A percentile compares a stretch with the other conserved stretches of the same genome.
Evolutionary conservation across 495 filamentous ascomycete genomes (phyloP).

Genomic region (Lophiotrema nucula): DNA sequence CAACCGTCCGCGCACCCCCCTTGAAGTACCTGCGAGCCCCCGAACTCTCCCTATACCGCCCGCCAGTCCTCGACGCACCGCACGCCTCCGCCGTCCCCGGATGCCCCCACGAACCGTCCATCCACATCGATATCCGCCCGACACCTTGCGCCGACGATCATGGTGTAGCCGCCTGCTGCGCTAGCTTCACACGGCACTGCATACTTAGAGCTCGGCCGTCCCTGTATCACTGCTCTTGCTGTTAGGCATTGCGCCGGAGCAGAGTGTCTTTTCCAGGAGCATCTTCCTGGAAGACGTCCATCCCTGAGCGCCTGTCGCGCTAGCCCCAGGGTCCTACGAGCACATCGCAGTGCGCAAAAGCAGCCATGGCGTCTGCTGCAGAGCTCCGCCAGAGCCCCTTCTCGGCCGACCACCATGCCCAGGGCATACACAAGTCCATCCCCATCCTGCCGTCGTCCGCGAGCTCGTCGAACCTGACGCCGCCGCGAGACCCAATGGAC

Average conservation of each 20-base stretch:
- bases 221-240: background rate
- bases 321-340: background rate
- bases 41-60: background rate
- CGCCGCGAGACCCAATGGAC: conserved; percentile 41
- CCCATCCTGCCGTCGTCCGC: conserved; percentile 42
- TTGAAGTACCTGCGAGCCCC: background rate
- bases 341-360: background rate
- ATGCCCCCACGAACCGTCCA: background rate
- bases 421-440: conserved; percentile 37
- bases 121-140: conserved; percentile 2
- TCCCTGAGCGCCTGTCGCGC: conserved; percentile 1
- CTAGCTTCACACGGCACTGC: too few species aligned
- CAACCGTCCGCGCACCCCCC: conserved; percentile 1
- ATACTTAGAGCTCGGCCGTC: too few species aligned
- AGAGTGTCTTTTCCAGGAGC: too few species aligned
- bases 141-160: conserved; percentile 9
- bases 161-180: conserved; percentile 15
- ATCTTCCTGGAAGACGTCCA: background rate
- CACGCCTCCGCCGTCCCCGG: background rate
- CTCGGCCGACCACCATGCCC: conserved; percentile 28
- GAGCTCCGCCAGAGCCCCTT: conserved; percentile 40
- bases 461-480: conserved; percentile 19
- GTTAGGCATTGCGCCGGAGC: too few species aligned
- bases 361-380: conserved; percentile 37
- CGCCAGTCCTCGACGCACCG: background rate